These are phyloP conservation scores for Trifolium repens DNA, from an alignment of 306 rosid species.

Conservation along the genomic window DNA sequence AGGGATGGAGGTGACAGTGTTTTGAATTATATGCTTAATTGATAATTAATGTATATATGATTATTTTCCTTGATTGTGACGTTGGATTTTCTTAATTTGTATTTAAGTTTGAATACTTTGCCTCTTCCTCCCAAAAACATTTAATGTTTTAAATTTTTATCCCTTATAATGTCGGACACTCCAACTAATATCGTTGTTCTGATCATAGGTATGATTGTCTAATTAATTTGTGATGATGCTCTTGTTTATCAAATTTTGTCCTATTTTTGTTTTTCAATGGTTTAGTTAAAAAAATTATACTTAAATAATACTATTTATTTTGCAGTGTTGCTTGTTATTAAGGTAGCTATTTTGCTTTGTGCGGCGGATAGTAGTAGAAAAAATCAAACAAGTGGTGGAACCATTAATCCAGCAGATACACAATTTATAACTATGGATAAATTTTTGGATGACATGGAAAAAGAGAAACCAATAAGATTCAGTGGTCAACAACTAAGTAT, in stretches of 20 bases:
- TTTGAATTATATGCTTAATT: too few species aligned
- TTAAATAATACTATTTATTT: background rate
- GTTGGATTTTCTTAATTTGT: too few species aligned
- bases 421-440: conserved; percentile 39
- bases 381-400: background rate
- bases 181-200: background rate
- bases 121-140: conserved; percentile 2
- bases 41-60: too few species aligned
- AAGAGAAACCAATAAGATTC: conserved; percentile 52
- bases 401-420: background rate
- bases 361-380: conserved; percentile 18
- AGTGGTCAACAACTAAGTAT: conserved; percentile 35
- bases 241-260: background rate
- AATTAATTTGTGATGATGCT: background rate
- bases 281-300: conserved; percentile 5
- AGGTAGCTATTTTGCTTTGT: conserved; percentile 25
- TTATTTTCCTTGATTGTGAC: too few species aligned
- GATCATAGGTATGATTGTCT: background rate
- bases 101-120: too few species aligned
- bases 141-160: background rate
- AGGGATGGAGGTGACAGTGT: too few species aligned
- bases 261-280: background rate
- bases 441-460: conserved; percentile 49
- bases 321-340: conserved; percentile 40
- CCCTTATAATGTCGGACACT: conserved; percentile 29